Percentiles rank a stretch among this genome's conserved stretches.
phyloP scores from a whole-genome alignment of 2,329 filamentous ascomycete species.

The Penicillium sp. region DNA sequence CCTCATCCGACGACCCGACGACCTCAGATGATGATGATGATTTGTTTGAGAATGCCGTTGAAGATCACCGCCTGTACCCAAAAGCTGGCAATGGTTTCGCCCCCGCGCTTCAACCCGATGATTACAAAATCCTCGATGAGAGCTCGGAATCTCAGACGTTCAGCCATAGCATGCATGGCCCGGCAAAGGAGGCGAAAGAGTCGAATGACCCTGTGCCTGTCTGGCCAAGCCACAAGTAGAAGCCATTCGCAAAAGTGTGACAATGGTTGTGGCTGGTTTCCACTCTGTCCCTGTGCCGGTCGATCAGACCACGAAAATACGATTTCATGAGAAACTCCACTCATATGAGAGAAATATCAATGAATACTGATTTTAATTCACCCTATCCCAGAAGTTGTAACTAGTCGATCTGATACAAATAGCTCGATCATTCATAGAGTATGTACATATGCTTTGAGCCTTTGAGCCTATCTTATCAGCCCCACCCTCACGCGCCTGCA shows the following conservation, averaged over 20 bases:
- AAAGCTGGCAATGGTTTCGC: slow-evolving; percentile 63
- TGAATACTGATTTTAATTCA: neutral
- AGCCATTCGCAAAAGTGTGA: neutral
- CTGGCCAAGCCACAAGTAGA: neutral
- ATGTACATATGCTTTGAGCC: too few species aligned
- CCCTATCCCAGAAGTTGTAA: neutral
- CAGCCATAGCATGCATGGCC: slow-evolving; percentile 49
- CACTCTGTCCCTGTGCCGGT: neutral
- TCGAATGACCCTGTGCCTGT: neutral
- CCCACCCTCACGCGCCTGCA: slow-evolving; percentile 6
- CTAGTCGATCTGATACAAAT: neutral
- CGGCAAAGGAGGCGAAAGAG: slow-evolving; percentile 17
- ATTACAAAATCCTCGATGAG: slow-evolving; percentile 64
- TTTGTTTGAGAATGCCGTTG: slow-evolving; percentile 48
- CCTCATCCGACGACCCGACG: slow-evolving; percentile 29
- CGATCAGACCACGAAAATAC: neutral
- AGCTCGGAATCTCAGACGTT: slow-evolving; percentile 59
- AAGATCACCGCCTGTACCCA: slow-evolving; percentile 63
- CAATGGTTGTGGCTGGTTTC: neutral
- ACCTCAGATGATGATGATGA: slow-evolving; percentile 37
- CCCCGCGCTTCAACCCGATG: slow-evolving; percentile 58
- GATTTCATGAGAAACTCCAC: neutral
- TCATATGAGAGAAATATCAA: neutral
- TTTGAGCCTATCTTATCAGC: slow-evolving; percentile 14
- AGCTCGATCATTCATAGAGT: too few species aligned